phyloP scores from a whole-genome alignment of 352 stramenopile species.

The Peronospora farinosa region DNA sequence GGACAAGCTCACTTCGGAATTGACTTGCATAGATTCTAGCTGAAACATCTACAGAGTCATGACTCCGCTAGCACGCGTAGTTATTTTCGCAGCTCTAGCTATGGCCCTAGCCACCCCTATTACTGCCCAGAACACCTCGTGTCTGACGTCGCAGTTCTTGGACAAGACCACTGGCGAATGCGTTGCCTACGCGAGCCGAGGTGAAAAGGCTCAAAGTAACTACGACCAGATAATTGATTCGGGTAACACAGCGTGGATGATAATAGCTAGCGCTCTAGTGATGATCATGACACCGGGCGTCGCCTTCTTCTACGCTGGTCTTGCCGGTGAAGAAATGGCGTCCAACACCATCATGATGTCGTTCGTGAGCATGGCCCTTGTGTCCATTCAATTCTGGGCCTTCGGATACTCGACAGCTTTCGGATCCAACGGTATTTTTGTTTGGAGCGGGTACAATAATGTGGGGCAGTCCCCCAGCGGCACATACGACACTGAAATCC shows the following conservation, averaged over 20 bases:
- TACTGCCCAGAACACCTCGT: constrained; percentile 26
- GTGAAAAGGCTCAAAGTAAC: constrained; percentile 32
- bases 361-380: constrained; percentile 67
- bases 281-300: constrained; percentile 73
- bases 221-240: constrained; percentile 32
- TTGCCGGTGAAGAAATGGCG: constrained; percentile 68
- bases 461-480: constrained; percentile 36
- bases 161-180: constrained; percentile 25
- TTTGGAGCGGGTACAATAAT: constrained; percentile 50
- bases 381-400: constrained; percentile 74
- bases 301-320: constrained; percentile 80
- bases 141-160: constrained; percentile 31
- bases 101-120: background rate
- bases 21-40: no score
- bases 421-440: constrained; percentile 48
- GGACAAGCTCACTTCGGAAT: no score
- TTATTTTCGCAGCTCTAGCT: no score
- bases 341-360: constrained; percentile 84
- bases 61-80: no score
- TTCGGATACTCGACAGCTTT: constrained; percentile 76
- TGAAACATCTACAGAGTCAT: no score
- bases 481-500: constrained; percentile 55
- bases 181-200: constrained; percentile 33
- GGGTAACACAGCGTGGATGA: constrained; percentile 69
- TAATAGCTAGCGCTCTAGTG: constrained; percentile 44